Conservation (phyloP, 129 eudicot genomes). For the Helianthus tuberosus region DNA sequence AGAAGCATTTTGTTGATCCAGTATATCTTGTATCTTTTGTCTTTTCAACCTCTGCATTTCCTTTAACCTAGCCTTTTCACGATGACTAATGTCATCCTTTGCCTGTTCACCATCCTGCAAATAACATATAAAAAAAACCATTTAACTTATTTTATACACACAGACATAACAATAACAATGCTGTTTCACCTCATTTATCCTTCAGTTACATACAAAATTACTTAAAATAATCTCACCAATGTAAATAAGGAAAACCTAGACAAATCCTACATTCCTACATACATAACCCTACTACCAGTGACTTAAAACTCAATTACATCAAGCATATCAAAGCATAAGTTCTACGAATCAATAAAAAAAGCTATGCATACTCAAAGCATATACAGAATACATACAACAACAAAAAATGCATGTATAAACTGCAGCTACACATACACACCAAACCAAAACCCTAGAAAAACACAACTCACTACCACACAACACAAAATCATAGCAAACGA, state of each 20-base stretch:
- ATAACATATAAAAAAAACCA: not conserved
- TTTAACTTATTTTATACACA: not conserved
- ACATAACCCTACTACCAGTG: not conserved
- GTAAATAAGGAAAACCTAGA: not conserved
- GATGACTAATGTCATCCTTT: constrained; percentile 62
- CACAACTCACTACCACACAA: constrained; percentile 7
- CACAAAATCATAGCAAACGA: not conserved
- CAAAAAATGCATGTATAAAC: not conserved
- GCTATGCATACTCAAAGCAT: not conserved
- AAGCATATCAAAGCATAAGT: not conserved
- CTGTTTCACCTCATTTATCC: not conserved
- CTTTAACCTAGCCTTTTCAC: constrained; percentile 75
- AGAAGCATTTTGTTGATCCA: constrained; percentile 85
- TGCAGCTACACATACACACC: constrained; percentile 1
- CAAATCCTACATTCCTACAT: not conserved
- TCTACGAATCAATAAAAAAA: not conserved
- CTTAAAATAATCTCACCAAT: not conserved
- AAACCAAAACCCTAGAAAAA: constrained; percentile 24
- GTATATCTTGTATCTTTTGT: constrained; percentile 84
- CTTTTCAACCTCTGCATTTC: constrained; percentile 90
- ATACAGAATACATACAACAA: not conserved
- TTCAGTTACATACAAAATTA: not conserved
- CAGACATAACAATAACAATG: not conserved
- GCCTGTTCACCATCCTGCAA: constrained; percentile 58
- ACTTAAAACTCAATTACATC: not conserved